phyloP scores from a whole-genome alignment of 1,139 yeast species.

The Debaryomycetaceae sp. region DNA sequence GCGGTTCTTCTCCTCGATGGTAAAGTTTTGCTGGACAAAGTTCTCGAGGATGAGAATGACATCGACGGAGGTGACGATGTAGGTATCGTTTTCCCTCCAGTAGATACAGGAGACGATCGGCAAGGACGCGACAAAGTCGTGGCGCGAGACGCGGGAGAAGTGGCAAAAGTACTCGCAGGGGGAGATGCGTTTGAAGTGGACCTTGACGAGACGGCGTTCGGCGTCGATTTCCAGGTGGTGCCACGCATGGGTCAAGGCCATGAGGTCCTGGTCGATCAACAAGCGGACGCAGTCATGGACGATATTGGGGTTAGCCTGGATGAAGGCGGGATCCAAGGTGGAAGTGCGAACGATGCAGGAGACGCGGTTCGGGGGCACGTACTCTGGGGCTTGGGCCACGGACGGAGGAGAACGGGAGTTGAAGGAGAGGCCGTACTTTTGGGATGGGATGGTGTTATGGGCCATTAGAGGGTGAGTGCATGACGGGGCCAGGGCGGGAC shows the following conservation, averaged over 20 bases:
- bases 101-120: conserved; percentile 48
- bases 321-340: conserved; percentile 4
- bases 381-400: neutral
- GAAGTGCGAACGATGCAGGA: conserved; percentile 4
- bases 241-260: conserved; percentile 25
- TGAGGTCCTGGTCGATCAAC: conserved; percentile 4
- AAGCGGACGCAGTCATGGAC: conserved; percentile 5
- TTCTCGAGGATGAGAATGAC: conserved; percentile 48
- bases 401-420: too few relatives aligned
- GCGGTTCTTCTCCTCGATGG: conserved; percentile 61
- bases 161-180: conserved; percentile 14
- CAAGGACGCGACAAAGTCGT: conserved; percentile 12
- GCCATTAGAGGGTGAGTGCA: too few relatives aligned
- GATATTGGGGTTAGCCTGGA: conserved; percentile 2
- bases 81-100: conserved; percentile 42
- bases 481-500: too few relatives aligned
- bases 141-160: conserved; percentile 14
- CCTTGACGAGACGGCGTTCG: conserved; percentile 27
- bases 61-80: conserved; percentile 58
- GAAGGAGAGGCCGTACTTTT: too few relatives aligned
- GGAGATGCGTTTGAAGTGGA: conserved; percentile 14
- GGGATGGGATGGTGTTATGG: too few relatives aligned
- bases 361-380: neutral
- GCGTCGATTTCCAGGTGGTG: conserved; percentile 15
- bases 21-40: conserved; percentile 45